Percentiles rank a stretch among this genome's conserved stretches.
These are phyloP conservation scores for Peniophora sp. DNA, from an alignment of 1,284 basidiomycete genomes.

Conservation along the genomic window DNA sequence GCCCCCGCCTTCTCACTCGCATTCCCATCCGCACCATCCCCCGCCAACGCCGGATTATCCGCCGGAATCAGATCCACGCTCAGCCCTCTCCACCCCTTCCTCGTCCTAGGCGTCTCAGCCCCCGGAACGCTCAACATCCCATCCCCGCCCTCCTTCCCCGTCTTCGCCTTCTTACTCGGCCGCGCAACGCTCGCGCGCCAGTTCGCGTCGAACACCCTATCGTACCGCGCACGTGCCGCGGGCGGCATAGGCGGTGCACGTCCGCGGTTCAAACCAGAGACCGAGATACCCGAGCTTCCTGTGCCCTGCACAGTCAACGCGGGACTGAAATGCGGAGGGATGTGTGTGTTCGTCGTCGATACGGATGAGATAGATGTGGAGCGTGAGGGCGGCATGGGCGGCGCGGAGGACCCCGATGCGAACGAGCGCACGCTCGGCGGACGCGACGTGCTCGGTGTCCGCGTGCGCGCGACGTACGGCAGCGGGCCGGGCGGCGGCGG, in stretches of 20 bases:
- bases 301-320: no score
- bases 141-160: no score
- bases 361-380: conserved; percentile 21
- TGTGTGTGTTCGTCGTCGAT: conserved; percentile 24
- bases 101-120: conserved; percentile 34
- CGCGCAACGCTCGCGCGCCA: conserved; percentile 37
- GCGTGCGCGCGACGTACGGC: neutral
- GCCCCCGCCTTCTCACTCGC: conserved; percentile 13
- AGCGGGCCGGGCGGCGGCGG: conserved; percentile 1
- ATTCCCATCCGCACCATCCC: conserved; percentile 1
- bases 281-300: no score
- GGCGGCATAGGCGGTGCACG: conserved; percentile 61
- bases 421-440: conserved; percentile 22
- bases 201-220: conserved; percentile 54
- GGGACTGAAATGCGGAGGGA: no score
- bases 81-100: conserved; percentile 69
- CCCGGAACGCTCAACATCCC: conserved; percentile 12
- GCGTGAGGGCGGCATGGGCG: conserved; percentile 32
- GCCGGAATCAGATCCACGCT: conserved; percentile 61
- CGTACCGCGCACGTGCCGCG: conserved; percentile 56
- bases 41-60: conserved; percentile 15
- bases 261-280: conserved; percentile 18
- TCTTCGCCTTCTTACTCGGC: conserved; percentile 16
- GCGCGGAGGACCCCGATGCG: conserved; percentile 19
- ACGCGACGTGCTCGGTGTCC: neutral